These are phyloP conservation scores for Cladorrhinum sp. DNA, from an alignment of 2,329 filamentous ascomycete genomes.

Conservation along the genomic window DNA sequence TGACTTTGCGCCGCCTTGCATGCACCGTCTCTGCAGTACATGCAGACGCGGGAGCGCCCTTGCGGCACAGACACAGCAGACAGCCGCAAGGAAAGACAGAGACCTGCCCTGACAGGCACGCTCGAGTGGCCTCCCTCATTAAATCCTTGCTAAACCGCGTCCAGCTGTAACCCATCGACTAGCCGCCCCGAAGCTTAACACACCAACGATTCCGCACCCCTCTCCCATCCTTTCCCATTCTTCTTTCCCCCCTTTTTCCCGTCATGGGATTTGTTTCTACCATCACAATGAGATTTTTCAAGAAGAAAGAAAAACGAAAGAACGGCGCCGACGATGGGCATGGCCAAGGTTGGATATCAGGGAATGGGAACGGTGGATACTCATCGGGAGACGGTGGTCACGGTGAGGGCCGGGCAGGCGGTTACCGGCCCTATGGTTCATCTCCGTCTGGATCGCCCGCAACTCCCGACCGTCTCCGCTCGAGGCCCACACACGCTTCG, in stretches of 20 bases:
- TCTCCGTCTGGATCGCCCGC: slow-evolving; percentile 23
- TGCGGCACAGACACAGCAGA: not conserved
- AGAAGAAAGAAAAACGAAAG: slow-evolving; percentile 35
- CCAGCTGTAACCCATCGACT: not conserved
- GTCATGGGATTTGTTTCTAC: slow-evolving; percentile 15
- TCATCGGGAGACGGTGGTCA: slow-evolving; percentile 5
- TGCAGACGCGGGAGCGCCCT: not conserved
- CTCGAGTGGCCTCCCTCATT: not conserved
- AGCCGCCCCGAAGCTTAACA: not conserved
- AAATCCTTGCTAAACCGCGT: not conserved
- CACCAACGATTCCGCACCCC: slow-evolving; percentile 8
- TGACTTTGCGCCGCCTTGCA: not conserved
- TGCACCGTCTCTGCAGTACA: not conserved
- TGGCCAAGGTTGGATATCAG: slow-evolving; percentile 18
- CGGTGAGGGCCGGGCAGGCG: slow-evolving; percentile 24
- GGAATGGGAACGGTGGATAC: slow-evolving; percentile 1
- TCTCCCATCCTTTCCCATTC: slow-evolving; percentile 5
- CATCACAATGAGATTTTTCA: slow-evolving; percentile 35
- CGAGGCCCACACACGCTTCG: slow-evolving; percentile 41
- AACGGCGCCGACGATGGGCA: slow-evolving; percentile 17
- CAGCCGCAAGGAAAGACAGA: not conserved
- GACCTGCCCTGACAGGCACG: not conserved
- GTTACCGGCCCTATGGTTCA: slow-evolving; percentile 23
- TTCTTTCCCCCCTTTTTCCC: not conserved
- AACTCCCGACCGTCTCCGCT: slow-evolving; percentile 19